Base-by-base conservation (phyloP, 2,329 filamentous ascomycete genomes). In the Phaeomoniella chlamydospora region DNA sequence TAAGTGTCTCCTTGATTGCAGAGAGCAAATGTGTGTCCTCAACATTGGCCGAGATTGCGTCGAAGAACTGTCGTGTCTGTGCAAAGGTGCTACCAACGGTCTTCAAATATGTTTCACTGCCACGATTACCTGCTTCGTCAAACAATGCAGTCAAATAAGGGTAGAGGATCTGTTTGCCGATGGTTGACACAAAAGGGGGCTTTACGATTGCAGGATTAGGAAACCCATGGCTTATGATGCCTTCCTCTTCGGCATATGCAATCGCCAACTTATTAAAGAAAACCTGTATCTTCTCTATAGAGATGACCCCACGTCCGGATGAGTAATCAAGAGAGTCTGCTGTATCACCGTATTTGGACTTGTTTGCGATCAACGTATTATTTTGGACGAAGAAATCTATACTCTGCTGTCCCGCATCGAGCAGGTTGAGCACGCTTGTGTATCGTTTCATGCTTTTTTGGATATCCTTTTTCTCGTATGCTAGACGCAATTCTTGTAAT, bases 361-460 rank as follows among this genome's bases (percentile, higher is more conserved):
- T 75, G 40, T 85, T 77, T 38, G 75, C 68, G 55, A 96, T 81
- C 36, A 96, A 64, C 1, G 84, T 80, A 51, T 94, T 85, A 47
- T 90, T 88, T 38, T 88, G 80, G 37, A 94, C 76, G 53, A 94
- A 96, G 1, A 86, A 66, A 36, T 96, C 85, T 33, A 92, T 67
- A 6, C 75, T 84, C 11, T 80, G 77, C 29, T 70, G 68, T 12
- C 85, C 86, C 16, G 83, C 85, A 53, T 93, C 92, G 31, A 98
- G 65, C 2, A 72, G 71, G 39, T 82, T 76, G 38, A 98, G 62
- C 12, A 98, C 86, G 47, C 85, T 76, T 2, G 87, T 87, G 56
- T 94, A 96, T 50, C 81, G 74, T 46, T 72, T 76, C 88, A 96
- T 94, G 37, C 77, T 70, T 2, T 84, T 86, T 44, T 93, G 81